Evolutionary conservation across 257 asterid species (phyloP).

Genomic region (Solanum piurae): DNA sequence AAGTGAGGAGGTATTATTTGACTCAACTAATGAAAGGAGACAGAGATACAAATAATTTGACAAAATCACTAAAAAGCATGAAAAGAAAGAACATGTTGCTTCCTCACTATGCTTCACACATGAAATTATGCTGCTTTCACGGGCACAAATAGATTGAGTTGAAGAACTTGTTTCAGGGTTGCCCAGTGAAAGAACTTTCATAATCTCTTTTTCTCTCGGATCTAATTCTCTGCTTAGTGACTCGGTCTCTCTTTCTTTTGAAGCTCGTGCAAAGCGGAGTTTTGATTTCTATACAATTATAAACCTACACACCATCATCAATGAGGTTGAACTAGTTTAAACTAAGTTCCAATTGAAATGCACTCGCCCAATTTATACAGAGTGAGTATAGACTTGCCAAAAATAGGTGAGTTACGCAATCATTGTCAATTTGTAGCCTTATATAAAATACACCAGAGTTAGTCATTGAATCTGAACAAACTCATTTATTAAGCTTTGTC

Average conservation of each 20-base stretch:
- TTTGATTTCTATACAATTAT: not conserved
- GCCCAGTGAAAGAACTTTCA: not conserved
- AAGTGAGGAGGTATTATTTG: not conserved
- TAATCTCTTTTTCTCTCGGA: not conserved
- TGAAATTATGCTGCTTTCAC: not conserved
- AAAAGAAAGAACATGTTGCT: not conserved
- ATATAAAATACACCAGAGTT: not conserved
- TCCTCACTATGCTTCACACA: not conserved
- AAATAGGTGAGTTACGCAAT: not conserved
- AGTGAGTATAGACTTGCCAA: not conserved
- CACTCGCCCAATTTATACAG: not conserved
- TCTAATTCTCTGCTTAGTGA: not conserved
- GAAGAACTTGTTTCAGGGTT: not conserved
- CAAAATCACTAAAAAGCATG: not conserved
- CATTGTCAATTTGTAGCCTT: not conserved
- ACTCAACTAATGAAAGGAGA: not conserved
- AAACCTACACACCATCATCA: not conserved
- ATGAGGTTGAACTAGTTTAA: not conserved
- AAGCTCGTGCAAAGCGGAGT: not conserved
- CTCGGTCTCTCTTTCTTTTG: not conserved
- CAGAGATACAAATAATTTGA: not conserved
- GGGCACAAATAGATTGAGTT: not conserved
- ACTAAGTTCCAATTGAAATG: not conserved
- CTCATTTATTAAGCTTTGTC: not conserved
- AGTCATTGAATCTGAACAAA: not conserved